These are phyloP conservation scores for Leishmania tropica DNA, from an alignment of 208 protist genomes.

Conservation along the genomic window DNA sequence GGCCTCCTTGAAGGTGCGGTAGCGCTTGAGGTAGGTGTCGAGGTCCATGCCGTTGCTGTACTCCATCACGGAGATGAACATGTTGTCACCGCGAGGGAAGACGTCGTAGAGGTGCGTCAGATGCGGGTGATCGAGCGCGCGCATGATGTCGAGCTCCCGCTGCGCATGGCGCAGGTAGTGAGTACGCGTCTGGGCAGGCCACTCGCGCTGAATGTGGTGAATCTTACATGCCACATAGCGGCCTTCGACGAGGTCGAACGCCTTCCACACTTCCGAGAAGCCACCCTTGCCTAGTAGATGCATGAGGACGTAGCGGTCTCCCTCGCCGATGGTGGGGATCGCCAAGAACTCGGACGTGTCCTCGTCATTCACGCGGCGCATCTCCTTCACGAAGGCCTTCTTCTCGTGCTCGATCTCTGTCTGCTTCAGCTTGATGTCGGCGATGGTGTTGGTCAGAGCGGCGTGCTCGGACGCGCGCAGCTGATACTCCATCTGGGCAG, in stretches of 20 bases:
- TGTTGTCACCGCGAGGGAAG: constrained; percentile 74
- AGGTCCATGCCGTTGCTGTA: constrained; percentile 93
- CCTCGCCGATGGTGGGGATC: constrained; percentile 48
- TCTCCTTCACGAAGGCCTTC: constrained; percentile 82
- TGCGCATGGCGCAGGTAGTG: constrained; percentile 94
- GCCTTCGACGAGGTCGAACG: constrained; percentile 86
- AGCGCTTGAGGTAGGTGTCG: constrained; percentile 90
- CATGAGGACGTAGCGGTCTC: constrained; percentile 87
- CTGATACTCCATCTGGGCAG: constrained; percentile 55
- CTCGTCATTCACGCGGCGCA: constrained; percentile 79
- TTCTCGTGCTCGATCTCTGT: constrained; percentile 64
- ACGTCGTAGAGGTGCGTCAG: constrained; percentile 88
- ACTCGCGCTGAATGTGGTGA: constrained; percentile 90
- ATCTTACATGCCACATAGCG: constrained; percentile 96
- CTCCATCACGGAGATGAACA: constrained; percentile 95
- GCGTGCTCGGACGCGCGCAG: constrained; percentile 56
- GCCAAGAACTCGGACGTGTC: constrained; percentile 72
- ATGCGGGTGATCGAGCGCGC: constrained; percentile 81
- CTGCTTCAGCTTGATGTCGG: constrained; percentile 43
- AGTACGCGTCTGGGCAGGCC: constrained; percentile 82
- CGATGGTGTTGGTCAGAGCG: constrained; percentile 47
- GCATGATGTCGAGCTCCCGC: constrained; percentile 95
- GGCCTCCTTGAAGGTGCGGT: constrained; percentile 74
- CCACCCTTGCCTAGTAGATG: constrained; percentile 94
- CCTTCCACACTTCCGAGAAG: constrained; percentile 96